phyloP scores from a whole-genome alignment of 2,329 filamentous ascomycete species.

The Ceratocystis lukuohia region DNA sequence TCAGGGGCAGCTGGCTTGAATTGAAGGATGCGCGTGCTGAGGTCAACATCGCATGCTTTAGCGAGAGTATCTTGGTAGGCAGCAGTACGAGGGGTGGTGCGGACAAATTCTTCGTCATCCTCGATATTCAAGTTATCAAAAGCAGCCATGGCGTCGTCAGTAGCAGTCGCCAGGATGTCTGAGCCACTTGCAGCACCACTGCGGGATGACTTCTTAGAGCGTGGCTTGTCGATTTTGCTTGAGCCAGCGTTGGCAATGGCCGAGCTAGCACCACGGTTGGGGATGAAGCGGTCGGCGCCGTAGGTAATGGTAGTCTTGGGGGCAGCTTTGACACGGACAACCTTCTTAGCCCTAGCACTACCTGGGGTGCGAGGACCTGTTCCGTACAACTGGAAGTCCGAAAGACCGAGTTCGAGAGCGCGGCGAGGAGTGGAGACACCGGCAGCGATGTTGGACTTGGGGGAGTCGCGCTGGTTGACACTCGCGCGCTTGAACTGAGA shows the following conservation, averaged over 20 bases:
- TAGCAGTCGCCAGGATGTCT: slow-evolving; percentile 60
- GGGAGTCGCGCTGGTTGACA: slow-evolving; percentile 65
- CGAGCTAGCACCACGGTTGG: slow-evolving; percentile 81
- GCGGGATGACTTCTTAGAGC: slow-evolving; percentile 54
- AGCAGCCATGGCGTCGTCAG: slow-evolving; percentile 66
- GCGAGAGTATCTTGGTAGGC: slow-evolving; percentile 89
- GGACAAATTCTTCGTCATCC: slow-evolving; percentile 57
- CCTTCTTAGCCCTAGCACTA: slow-evolving; percentile 44
- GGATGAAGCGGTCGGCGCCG: slow-evolving; percentile 84
- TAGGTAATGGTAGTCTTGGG: slow-evolving; percentile 74
- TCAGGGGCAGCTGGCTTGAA: slow-evolving; percentile 98
- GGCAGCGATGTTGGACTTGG: slow-evolving; percentile 90
- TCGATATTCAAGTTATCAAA: slow-evolving; percentile 65
- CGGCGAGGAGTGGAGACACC: slow-evolving; percentile 63
- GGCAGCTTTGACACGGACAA: slow-evolving; percentile 39
- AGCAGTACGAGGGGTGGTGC: slow-evolving; percentile 72
- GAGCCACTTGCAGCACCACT: slow-evolving; percentile 45
- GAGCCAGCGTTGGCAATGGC: slow-evolving; percentile 70
- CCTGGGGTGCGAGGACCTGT: slow-evolving; percentile 56
- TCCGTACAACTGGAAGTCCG: slow-evolving; percentile 80
- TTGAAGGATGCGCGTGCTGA: slow-evolving; percentile 89
- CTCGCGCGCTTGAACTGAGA: slow-evolving; percentile 61
- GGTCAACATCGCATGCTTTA: slow-evolving; percentile 77
- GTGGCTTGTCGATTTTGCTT: slow-evolving; percentile 66
- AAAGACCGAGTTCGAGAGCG: slow-evolving; percentile 74